phyloP scores from a whole-genome alignment of 148 eudicot genomes.

The Nepenthes gracilis region DNA sequence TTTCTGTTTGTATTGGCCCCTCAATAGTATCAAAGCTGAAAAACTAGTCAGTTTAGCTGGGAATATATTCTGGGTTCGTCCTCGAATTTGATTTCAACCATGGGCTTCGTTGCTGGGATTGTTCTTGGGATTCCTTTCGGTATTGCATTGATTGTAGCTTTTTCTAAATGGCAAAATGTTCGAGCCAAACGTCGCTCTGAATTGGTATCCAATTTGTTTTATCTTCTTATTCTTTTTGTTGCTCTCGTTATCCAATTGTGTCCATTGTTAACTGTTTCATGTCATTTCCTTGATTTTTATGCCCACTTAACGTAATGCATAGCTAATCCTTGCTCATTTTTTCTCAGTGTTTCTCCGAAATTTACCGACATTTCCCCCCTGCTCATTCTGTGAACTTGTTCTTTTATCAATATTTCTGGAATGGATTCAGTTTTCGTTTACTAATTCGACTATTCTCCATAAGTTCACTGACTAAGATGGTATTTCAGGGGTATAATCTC shows the following conservation, averaged over 20 bases:
- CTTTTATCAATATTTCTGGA: no score
- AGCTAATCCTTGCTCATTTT: background rate
- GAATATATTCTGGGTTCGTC: constrained; percentile 15
- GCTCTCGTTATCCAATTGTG: background rate
- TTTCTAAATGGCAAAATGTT: constrained; percentile 33
- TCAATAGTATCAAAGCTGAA: constrained; percentile 16
- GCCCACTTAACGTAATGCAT: background rate
- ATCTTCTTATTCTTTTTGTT: background rate
- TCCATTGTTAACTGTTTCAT: background rate
- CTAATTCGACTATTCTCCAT: no score
- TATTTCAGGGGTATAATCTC: no score
- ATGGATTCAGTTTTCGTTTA: no score
- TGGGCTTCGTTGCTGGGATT: constrained; percentile 53
- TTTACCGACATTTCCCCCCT: no score
- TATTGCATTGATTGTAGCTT: constrained; percentile 40
- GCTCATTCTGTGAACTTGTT: no score
- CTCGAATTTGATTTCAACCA: constrained; percentile 13
- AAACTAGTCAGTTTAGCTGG: background rate
- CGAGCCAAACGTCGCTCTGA: constrained; percentile 60
- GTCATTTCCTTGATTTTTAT: background rate
- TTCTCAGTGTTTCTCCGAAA: no score
- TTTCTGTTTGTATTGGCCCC: constrained; percentile 3
- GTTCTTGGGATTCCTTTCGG: constrained; percentile 56
- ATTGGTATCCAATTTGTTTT: constrained; percentile 28
- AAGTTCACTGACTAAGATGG: no score